Evolutionary conservation across 495 filamentous ascomycete species (phyloP).

Genomic region (Zalerion maritima): DNA sequence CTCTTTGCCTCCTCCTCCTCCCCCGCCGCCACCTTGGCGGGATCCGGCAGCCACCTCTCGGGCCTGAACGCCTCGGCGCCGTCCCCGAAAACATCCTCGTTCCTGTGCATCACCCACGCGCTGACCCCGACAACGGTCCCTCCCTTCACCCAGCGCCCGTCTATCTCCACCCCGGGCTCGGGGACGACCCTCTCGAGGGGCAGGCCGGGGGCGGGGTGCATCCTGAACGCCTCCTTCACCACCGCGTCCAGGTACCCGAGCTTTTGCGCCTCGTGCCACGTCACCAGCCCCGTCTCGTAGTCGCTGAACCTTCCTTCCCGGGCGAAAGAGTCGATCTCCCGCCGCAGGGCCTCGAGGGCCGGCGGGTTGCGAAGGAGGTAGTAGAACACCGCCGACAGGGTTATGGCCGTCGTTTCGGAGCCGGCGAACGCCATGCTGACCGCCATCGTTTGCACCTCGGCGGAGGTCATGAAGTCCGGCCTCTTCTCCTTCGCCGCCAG

Average conservation of each 20-base stretch:
- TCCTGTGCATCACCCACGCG: conserved; percentile 49
- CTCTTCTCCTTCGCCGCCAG: conserved; percentile 39
- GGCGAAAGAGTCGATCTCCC: conserved; percentile 41
- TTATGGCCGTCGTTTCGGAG: conserved; percentile 49
- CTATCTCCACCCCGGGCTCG: conserved; percentile 35
- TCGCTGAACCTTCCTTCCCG: conserved; percentile 32
- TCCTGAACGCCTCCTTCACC: conserved; percentile 53
- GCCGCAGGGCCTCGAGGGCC: conserved; percentile 26
- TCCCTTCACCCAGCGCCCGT: conserved; percentile 39
- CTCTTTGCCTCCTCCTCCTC: conserved; percentile 25
- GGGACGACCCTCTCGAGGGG: conserved; percentile 53
- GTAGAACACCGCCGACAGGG: conserved; percentile 48
- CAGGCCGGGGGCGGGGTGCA: conserved; percentile 48
- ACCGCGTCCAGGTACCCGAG: conserved; percentile 50
- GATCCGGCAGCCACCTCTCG: conserved; percentile 41
- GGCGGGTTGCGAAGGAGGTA: conserved; percentile 40
- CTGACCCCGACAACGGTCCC: conserved; percentile 50
- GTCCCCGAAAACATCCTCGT: conserved; percentile 41
- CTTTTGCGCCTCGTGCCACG: conserved; percentile 42
- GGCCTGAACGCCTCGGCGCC: conserved; percentile 43
- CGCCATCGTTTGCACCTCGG: conserved; percentile 48
- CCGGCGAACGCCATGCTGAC: conserved; percentile 52
- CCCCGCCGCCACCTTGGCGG: conserved; percentile 10
- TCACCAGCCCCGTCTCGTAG: conserved; percentile 38
- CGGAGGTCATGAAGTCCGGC: conserved; percentile 53